Conservation (phyloP, 1,139 yeast genomes). For the Hyphopichia burtonii region DNA sequence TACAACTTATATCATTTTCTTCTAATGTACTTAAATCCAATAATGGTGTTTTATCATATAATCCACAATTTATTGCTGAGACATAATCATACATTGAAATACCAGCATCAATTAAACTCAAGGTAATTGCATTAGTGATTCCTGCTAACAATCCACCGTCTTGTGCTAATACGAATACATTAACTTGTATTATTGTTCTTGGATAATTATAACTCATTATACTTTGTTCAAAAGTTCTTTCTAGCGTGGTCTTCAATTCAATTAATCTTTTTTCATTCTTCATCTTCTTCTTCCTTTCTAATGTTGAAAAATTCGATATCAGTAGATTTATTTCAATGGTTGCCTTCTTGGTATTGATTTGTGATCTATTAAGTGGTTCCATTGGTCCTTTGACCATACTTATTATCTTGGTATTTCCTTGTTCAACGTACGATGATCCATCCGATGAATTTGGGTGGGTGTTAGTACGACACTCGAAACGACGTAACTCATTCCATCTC, state of each 20-base stretch:
- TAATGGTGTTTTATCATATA: constrained; percentile 72
- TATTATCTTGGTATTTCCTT: constrained; percentile 87
- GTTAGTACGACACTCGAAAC: constrained; percentile 75
- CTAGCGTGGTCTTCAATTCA: constrained; percentile 73
- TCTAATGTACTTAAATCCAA: constrained; percentile 82
- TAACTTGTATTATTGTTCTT: constrained; percentile 72
- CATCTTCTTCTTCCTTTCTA: constrained; percentile 66
- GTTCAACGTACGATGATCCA: constrained; percentile 90
- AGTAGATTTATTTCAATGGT: constrained; percentile 63
- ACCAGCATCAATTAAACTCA: constrained; percentile 94
- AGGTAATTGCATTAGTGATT: constrained; percentile 81
- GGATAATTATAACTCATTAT: constrained; percentile 76
- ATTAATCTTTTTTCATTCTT: constrained; percentile 69
- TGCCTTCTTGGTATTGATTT: constrained; percentile 47
- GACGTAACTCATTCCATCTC: constrained; percentile 88
- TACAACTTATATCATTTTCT: constrained; percentile 75
- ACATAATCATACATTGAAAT: constrained; percentile 92
- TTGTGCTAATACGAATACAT: constrained; percentile 75
- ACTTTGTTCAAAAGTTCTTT: constrained; percentile 79
- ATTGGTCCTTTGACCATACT: constrained; percentile 88
- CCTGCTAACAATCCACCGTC: constrained; percentile 88
- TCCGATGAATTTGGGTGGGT: constrained; percentile 89
- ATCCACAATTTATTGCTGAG: constrained; percentile 76
- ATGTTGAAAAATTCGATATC: constrained; percentile 78
- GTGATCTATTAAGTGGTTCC: constrained; percentile 65